A percentile compares a stretch with the other conserved stretches of the same genome.
Conservation (phyloP, 352 stramenopile genomes). For the Peronospora belbahrii region DNA sequence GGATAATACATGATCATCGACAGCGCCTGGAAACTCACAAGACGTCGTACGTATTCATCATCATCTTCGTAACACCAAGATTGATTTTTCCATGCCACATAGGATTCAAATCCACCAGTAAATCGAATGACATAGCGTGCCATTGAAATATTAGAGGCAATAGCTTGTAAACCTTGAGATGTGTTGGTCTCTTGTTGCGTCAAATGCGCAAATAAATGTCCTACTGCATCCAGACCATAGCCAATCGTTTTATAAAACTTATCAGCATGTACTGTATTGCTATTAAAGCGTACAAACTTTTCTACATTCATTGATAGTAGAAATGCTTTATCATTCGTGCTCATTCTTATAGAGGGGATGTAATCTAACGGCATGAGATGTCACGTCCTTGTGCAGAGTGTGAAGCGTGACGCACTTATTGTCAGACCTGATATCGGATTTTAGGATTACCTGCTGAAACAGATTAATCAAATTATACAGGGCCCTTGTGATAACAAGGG, state of each 20-base stretch:
- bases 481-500: not conserved
- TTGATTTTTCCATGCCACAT: slow-evolving; percentile 63
- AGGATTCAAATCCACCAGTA: slow-evolving; percentile 63
- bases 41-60: slow-evolving; percentile 40
- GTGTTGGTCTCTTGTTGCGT: slow-evolving; percentile 44
- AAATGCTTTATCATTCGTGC: slow-evolving; percentile 10
- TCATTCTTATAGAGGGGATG: slow-evolving; percentile 3
- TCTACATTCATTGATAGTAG: slow-evolving; percentile 37
- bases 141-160: slow-evolving; percentile 70
- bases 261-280: slow-evolving; percentile 53
- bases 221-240: slow-evolving; percentile 51
- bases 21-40: slow-evolving; percentile 64
- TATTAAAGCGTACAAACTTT: slow-evolving; percentile 61
- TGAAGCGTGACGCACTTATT: not conserved
- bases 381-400: no score
- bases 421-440: slow-evolving; percentile 7
- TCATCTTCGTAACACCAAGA: slow-evolving; percentile 77
- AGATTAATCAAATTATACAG: no score
- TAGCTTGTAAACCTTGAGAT: slow-evolving; percentile 44
- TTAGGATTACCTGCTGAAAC: no score
- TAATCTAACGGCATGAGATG: slow-evolving; percentile 12
- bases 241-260: slow-evolving; percentile 83
- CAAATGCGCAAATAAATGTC: slow-evolving; percentile 43
- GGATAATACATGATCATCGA: slow-evolving; percentile 84
- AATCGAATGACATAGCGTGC: slow-evolving; percentile 76